Evolutionary conservation across 129 eudicot genomes (phyloP).

Genomic region (Solidago caesia): DNA sequence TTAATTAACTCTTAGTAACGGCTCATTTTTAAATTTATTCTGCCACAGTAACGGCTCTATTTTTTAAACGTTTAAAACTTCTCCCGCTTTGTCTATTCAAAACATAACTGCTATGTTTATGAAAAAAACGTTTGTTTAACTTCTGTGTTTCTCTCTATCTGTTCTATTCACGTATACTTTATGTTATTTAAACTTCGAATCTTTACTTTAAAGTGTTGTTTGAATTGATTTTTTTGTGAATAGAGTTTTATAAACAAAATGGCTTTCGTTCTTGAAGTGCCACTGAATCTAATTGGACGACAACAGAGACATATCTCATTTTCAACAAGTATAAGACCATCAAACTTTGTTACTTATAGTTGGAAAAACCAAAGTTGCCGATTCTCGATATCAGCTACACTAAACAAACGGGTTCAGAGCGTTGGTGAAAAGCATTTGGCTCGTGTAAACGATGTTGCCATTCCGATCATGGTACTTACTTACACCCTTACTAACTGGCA

Average conservation of each 20-base stretch:
- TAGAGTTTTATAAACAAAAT: slow-evolving; percentile 27
- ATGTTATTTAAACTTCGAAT: too few relatives aligned
- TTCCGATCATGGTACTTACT: slow-evolving; percentile 56
- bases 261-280: slow-evolving; percentile 37
- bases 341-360: slow-evolving; percentile 4
- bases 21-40: too few relatives aligned
- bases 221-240: too few relatives aligned
- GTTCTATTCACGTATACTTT: too few relatives aligned
- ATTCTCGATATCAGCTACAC: slow-evolving; percentile 30
- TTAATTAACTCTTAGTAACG: too few relatives aligned
- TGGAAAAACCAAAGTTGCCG: slow-evolving; percentile 23
- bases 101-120: too few relatives aligned
- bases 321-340: slow-evolving; percentile 18
- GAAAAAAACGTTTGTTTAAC: too few relatives aligned
- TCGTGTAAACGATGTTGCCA: slow-evolving; percentile 29
- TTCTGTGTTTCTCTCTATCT: too few relatives aligned
- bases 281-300: slow-evolving; percentile 30
- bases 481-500: background rate
- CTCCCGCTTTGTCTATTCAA: too few relatives aligned
- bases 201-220: too few relatives aligned
- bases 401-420: slow-evolving; percentile 27
- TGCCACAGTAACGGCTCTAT: too few relatives aligned
- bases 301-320: slow-evolving; percentile 22
- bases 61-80: too few relatives aligned
- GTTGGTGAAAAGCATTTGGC: slow-evolving; percentile 21